Percentiles rank a stretch among this genome's conserved stretches.
Conservation (phyloP, 306 rosid genomes). For the Ormosia semicastrata region DNA sequence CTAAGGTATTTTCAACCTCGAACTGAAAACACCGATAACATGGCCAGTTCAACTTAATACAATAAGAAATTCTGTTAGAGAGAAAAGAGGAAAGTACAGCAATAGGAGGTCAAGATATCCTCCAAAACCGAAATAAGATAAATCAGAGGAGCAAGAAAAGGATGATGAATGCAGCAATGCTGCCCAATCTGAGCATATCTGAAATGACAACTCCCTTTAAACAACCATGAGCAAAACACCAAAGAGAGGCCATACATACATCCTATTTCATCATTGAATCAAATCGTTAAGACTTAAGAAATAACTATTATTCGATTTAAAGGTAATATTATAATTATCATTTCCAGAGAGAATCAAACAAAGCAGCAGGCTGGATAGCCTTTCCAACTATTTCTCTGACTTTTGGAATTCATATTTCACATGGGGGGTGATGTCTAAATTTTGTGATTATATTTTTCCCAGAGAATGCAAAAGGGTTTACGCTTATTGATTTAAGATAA, state of each 20-base stretch:
- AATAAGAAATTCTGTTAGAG: not conserved
- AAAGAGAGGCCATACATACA: not conserved
- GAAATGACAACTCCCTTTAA: not conserved
- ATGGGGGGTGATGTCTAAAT: not conserved
- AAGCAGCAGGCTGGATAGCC: not conserved
- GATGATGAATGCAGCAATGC: not conserved
- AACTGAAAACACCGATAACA: not conserved
- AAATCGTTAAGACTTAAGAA: not conserved
- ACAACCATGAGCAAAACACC: not conserved
- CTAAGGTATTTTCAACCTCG: not conserved
- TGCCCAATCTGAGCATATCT: not conserved
- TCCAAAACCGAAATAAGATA: not conserved
- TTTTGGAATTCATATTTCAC: not conserved
- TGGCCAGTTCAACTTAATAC: not conserved
- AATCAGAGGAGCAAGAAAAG: not conserved
- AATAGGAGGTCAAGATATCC: not conserved
- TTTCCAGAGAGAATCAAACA: conserved; percentile 13
- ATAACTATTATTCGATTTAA: not conserved
- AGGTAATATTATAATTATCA: not conserved
- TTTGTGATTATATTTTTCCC: not conserved
- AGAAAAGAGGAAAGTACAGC: not conserved
- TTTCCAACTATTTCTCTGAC: not conserved
- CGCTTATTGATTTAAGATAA: conserved; percentile 4
- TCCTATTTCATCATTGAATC: conserved; percentile 9
- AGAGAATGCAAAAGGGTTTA: not conserved